Base-by-base conservation (phyloP, 78 protist species). In the Dictyostelium intermedium region DNA sequence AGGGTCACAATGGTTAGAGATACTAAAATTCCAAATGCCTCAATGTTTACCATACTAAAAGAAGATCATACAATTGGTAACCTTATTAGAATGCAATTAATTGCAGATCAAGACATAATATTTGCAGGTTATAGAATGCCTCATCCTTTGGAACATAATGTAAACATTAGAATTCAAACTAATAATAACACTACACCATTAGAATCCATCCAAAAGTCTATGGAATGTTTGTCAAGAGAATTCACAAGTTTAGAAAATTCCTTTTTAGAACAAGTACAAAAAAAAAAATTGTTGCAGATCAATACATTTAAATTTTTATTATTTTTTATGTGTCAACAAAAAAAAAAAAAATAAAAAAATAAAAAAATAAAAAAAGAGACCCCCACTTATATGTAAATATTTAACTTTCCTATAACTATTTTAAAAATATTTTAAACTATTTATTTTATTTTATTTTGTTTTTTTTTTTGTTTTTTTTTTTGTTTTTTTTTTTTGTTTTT, bases 11-110 rank as follows among this genome's bases (percentile, higher is more conserved):
- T 91, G 63, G 47, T 83, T 11, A 87, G 84, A 45, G 98, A 97
- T 63, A 77, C 92, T 18, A 92, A 82, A 27, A 81, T 97, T 23
- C 89, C 95, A 25, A 91, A 97, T 45, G 96, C 97, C 1, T 87
- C 66, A 45, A 16, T 56, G 18, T 73, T 97, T 50, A 85, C 85
- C 25, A 83, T 97, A 20, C 82, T 91, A 79, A 86, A 83, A n/a
- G 98, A 97, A 41, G 98, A 97, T 70, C 98, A 97, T 81, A 97
- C 98, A 6, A 61, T 97, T 83, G 98, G 98, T 25, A 97, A 97
- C 84, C 18, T 97, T 0, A 43, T 97, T 27, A 94, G 97, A 83
- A 97, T 97, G 98, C 96, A 97, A 70, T 85, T 96, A n/a, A 95
- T 96, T 25, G 81, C 78, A 14, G 97, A 97, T 37, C 79, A 45